phyloP scores from a whole-genome alignment of 345 rosid genomes.

The Salix udensis region DNA sequence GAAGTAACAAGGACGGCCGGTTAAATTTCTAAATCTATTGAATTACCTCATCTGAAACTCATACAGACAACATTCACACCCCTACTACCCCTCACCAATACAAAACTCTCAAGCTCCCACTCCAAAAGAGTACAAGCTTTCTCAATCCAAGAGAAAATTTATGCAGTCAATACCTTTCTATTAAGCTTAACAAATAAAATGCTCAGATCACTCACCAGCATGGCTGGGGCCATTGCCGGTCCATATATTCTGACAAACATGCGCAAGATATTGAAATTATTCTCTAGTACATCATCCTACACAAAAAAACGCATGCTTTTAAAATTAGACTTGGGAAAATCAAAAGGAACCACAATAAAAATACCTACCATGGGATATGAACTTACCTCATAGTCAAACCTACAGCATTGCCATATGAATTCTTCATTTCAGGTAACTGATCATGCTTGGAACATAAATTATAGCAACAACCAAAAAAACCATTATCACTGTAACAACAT shows the following conservation, averaged over 20 bases:
- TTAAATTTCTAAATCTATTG: too few relatives aligned
- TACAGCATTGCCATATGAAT: constrained; percentile 26
- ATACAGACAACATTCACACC: neutral
- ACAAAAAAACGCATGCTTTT: constrained; percentile 8
- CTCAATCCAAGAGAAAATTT: neutral
- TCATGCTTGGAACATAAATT: constrained; percentile 22
- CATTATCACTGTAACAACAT: constrained; percentile 9
- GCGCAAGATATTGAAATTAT: constrained; percentile 70
- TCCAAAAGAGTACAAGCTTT: neutral
- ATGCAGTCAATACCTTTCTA: neutral
- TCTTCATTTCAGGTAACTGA: constrained; percentile 16
- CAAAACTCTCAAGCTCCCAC: neutral
- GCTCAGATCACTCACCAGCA: constrained; percentile 48
- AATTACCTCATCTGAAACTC: neutral
- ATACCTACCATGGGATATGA: neutral
- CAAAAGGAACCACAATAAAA: neutral
- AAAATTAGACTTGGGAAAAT: constrained; percentile 6
- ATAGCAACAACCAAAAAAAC: constrained; percentile 13
- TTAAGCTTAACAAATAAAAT: neutral
- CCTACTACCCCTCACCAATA: neutral
- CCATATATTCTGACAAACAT: constrained; percentile 83
- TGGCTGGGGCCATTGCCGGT: constrained; percentile 56
- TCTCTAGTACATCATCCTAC: constrained; percentile 81
- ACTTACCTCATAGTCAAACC: constrained; percentile 84
- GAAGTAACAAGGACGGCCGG: too few relatives aligned